Conservation (phyloP, 345 rosid species). For the Lumnitzera littorea region DNA sequence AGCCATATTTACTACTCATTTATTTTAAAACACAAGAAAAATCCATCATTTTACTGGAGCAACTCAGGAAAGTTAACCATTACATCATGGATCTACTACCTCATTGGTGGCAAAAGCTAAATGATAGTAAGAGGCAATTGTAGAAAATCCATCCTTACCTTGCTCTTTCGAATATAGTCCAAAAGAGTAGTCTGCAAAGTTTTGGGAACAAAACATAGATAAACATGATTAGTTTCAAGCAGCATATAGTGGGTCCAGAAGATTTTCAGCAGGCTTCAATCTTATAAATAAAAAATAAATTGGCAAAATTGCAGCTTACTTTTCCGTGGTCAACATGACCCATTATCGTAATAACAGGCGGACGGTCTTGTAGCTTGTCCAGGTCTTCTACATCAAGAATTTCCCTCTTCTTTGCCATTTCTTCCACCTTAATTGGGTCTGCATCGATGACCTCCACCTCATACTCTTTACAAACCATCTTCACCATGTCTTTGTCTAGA, state of each 20-base stretch:
- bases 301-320: constrained; percentile 27
- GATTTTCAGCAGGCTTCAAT: background rate
- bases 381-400: constrained; percentile 78
- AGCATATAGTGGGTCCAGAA: background rate
- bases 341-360: constrained; percentile 99
- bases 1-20: too few relatives aligned
- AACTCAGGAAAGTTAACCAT: too few relatives aligned
- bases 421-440: constrained; percentile 65
- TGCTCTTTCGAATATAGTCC: constrained; percentile 89
- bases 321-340: constrained; percentile 99
- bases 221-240: constrained; percentile 17
- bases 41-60: too few relatives aligned
- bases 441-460: constrained; percentile 86
- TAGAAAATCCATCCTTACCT: constrained; percentile 39
- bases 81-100: too few relatives aligned
- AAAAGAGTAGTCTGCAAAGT: constrained; percentile 85
- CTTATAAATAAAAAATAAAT: background rate
- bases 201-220: constrained; percentile 19
- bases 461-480: constrained; percentile 82
- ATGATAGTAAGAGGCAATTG: background rate
- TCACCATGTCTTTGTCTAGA: constrained; percentile 85
- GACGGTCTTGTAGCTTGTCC: constrained; percentile 83
- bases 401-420: constrained; percentile 87
- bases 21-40: too few relatives aligned
- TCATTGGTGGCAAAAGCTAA: background rate